A percentile compares a stretch with the other conserved stretches of the same genome.
Conservation (phyloP, 345 rosid species). For the Hibiscus tridactylites region DNA sequence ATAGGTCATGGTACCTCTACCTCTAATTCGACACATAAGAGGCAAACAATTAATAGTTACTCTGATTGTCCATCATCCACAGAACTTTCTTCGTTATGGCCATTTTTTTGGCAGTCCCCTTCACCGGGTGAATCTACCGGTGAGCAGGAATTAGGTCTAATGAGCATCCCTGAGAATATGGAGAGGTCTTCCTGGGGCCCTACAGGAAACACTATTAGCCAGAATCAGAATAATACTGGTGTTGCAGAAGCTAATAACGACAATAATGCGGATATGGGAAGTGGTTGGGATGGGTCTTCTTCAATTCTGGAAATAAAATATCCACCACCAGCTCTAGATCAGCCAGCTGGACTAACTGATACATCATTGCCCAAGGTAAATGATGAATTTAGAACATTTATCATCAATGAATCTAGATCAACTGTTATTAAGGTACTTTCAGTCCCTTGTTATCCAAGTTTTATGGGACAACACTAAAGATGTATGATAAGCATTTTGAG, state of each 20-base stretch:
- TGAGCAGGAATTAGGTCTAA: slow-evolving; percentile 72
- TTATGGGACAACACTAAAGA: not conserved
- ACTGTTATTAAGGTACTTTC: not conserved
- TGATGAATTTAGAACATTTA: not conserved
- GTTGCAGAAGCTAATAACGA: slow-evolving; percentile 23
- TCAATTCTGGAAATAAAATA: slow-evolving; percentile 35
- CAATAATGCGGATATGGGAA: slow-evolving; percentile 23
- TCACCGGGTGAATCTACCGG: slow-evolving; percentile 48
- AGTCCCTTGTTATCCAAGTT: not conserved
- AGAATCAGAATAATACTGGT: slow-evolving; percentile 28
- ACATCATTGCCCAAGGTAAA: slow-evolving; percentile 52
- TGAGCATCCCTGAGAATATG: slow-evolving; percentile 63
- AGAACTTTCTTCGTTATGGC: slow-evolving; percentile 90
- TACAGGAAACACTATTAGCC: slow-evolving; percentile 26
- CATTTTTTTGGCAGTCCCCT: slow-evolving; percentile 53
- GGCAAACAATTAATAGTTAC: slow-evolving; percentile 71
- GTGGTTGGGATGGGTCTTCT: slow-evolving; percentile 28
- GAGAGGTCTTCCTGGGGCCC: slow-evolving; percentile 20
- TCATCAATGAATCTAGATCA: not conserved
- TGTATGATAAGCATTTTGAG: not conserved
- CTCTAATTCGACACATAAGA: slow-evolving; percentile 38
- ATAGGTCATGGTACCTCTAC: not conserved
- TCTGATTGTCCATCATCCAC: slow-evolving; percentile 88
- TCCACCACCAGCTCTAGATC: slow-evolving; percentile 27
- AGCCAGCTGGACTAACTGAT: slow-evolving; percentile 30